Conservation (phyloP, 208 protist genomes). For the Acanthamoeba polyphaga region DNA sequence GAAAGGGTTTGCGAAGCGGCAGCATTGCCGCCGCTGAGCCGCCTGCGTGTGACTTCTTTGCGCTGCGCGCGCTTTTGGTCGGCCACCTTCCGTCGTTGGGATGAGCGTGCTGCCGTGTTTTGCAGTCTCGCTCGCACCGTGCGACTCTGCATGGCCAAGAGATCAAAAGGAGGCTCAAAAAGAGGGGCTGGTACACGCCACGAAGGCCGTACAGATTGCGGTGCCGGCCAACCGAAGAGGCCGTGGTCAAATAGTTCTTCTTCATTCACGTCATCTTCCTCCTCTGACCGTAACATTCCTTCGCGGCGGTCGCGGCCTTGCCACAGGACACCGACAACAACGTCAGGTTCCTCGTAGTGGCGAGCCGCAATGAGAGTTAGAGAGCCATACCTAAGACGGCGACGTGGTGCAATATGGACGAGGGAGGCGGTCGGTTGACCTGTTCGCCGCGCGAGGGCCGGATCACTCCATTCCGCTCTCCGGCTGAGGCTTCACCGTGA, state of each 20-base stretch:
- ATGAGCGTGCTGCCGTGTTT: not conserved
- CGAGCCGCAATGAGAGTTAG: not conserved
- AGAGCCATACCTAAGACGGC: not conserved
- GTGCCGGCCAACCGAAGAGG: not conserved
- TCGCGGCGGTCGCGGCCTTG: too few species aligned
- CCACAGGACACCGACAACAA: too few species aligned
- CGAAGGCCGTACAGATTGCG: not conserved
- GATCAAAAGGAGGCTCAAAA: not conserved
- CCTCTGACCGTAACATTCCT: not conserved
- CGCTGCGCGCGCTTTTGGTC: slow-evolving; percentile 11
- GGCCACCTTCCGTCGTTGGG: not conserved
- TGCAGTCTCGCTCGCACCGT: not conserved
- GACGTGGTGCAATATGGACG: not conserved
- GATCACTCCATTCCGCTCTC: not conserved
- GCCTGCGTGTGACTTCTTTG: not conserved
- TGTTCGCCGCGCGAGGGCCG: not conserved
- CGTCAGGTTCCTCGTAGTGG: not conserved
- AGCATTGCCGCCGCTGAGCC: not conserved
- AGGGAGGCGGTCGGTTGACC: not conserved
- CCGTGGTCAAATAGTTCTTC: not conserved
- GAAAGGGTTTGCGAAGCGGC: too few species aligned
- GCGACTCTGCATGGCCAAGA: not conserved
- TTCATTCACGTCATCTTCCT: not conserved
- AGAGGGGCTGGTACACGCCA: not conserved
- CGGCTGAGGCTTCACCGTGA: too few species aligned